phyloP scores from a whole-genome alignment of 108 stramenopile species.

The Conticribra weissflogii region DNA sequence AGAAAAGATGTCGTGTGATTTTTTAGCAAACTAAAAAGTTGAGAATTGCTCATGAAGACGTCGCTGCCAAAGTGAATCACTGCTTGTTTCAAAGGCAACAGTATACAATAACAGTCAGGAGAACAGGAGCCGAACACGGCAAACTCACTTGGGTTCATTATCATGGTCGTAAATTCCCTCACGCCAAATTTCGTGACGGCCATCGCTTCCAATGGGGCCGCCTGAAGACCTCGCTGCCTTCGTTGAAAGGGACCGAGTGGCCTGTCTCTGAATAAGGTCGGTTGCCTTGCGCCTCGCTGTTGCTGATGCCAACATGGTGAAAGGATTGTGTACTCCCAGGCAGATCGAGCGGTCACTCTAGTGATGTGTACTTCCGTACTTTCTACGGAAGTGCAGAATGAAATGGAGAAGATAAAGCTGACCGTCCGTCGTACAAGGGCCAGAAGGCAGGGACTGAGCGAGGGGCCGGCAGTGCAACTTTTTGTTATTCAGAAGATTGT shows the following conservation, averaged over 20 bases:
- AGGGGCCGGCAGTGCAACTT: too few relatives aligned
- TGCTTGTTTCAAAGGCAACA: too few relatives aligned
- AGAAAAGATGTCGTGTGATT: background rate
- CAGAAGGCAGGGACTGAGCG: too few relatives aligned
- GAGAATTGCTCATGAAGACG: too few relatives aligned
- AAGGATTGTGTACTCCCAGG: background rate
- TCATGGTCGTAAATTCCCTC: slow-evolving; percentile 91
- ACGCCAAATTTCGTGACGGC: slow-evolving; percentile 91
- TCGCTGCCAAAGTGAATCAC: too few relatives aligned
- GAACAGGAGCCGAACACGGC: background rate
- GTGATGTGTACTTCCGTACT: too few relatives aligned
- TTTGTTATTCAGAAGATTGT: too few relatives aligned
- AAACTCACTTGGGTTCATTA: slow-evolving; percentile 89
- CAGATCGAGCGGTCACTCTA: too few relatives aligned
- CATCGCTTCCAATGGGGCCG: slow-evolving; percentile 81
- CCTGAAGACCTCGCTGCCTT: slow-evolving; percentile 31
- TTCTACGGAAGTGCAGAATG: too few relatives aligned
- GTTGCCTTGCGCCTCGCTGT: slow-evolving; percentile 12
- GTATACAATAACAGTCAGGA: background rate
- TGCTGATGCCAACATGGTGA: slow-evolving; percentile 37
- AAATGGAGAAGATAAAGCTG: background rate
- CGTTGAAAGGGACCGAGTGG: slow-evolving; percentile 30
- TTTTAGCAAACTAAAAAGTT: too few relatives aligned
- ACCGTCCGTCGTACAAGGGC: too few relatives aligned
- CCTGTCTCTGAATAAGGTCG: slow-evolving; percentile 4